Conservation (phyloP, 2,329 filamentous ascomycete genomes). For the Davidsoniella neocaledoniae region DNA sequence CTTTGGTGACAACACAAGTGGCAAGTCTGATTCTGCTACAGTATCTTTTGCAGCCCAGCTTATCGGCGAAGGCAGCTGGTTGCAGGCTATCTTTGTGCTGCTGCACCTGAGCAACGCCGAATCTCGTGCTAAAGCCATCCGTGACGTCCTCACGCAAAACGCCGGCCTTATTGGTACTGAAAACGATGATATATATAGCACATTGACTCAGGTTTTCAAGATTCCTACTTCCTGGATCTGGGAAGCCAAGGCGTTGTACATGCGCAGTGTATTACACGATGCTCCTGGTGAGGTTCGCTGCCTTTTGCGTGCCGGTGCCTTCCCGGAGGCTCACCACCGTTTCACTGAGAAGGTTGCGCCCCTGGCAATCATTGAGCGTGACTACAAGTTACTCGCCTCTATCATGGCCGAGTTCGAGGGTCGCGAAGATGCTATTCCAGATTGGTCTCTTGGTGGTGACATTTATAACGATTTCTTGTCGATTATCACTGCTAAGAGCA, state of each 20-base stretch:
- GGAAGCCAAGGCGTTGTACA: slow-evolving; percentile 70
- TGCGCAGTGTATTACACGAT: slow-evolving; percentile 55
- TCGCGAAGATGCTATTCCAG: slow-evolving; percentile 42
- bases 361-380: slow-evolving; percentile 61
- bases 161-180: slow-evolving; percentile 48
- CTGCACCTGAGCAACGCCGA: slow-evolving; percentile 51
- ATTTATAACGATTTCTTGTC: slow-evolving; percentile 53
- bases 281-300: slow-evolving; percentile 57
- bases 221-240: slow-evolving; percentile 70
- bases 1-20: slow-evolving; percentile 35
- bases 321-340: slow-evolving; percentile 68
- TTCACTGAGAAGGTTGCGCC: slow-evolving; percentile 71
- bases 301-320: slow-evolving; percentile 60
- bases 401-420: slow-evolving; percentile 57
- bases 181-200: slow-evolving; percentile 34
- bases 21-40: slow-evolving; percentile 49
- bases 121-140: slow-evolving; percentile 48
- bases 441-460: slow-evolving; percentile 65
- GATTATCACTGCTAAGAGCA: slow-evolving; percentile 28
- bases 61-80: slow-evolving; percentile 46
- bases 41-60: slow-evolving; percentile 49
- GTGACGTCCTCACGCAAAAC: slow-evolving; percentile 59
- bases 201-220: slow-evolving; percentile 45
- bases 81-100: slow-evolving; percentile 59
- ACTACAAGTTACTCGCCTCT: slow-evolving; percentile 52